A percentile compares a stretch with the other conserved stretches of the same genome.
phyloP scores from a whole-genome alignment of 1,284 basidiomycete genomes.

The Rhodotorula glutinis region DNA sequence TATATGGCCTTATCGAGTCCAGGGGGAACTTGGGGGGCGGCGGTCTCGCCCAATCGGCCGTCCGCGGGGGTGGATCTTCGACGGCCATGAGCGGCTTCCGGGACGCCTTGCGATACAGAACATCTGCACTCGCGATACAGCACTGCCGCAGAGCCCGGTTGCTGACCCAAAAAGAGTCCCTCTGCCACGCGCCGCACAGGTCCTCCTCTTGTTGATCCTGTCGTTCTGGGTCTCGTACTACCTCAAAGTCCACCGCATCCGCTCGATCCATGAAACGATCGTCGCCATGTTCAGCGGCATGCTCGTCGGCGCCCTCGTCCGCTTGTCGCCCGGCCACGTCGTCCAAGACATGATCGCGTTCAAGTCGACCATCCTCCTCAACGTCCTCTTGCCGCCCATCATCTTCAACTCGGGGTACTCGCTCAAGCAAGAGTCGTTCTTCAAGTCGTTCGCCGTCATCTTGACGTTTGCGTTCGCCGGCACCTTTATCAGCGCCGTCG shows the following conservation, averaged over 20 bases:
- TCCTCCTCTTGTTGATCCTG: conserved; percentile 87
- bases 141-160: too few species aligned
- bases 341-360: conserved; percentile 84
- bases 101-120: too few species aligned
- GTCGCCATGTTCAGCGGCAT: conserved; percentile 93
- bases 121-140: too few species aligned
- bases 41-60: too few species aligned
- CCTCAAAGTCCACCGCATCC: conserved; percentile 92
- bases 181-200: conserved; percentile 46
- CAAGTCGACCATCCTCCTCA: conserved; percentile 96
- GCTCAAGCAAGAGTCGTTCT: conserved; percentile 95
- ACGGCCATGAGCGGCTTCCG: too few species aligned
- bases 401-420: conserved; percentile 98
- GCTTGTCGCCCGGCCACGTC: conserved; percentile 85
- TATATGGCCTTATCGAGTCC: too few species aligned
- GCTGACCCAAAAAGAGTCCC: too few species aligned
- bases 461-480: conserved; percentile 94
- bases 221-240: conserved; percentile 97
- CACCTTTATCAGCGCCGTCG: conserved; percentile 94
- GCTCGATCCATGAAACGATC: conserved; percentile 93
- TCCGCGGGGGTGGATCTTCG: too few species aligned
- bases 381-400: conserved; percentile 93
- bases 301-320: conserved; percentile 87
- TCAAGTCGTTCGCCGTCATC: conserved; percentile 91
- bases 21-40: too few species aligned